These are phyloP conservation scores for Xanthoparmelia taractica DNA, from an alignment of 495 filamentous ascomycete species.

Conservation along the genomic window DNA sequence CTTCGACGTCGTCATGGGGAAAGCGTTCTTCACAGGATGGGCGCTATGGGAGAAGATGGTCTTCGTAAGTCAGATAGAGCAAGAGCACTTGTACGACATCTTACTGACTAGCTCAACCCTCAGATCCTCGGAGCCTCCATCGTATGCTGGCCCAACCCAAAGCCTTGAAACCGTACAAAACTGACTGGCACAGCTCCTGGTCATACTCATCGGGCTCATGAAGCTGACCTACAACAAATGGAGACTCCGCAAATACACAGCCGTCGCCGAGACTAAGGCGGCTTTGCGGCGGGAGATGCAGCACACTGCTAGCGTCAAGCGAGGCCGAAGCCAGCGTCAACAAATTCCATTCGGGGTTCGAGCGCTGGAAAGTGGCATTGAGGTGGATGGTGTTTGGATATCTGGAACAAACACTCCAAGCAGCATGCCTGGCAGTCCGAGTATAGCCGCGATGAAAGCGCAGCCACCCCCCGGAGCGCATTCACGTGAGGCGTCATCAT, in stretches of 20 bases:
- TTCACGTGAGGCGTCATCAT: conserved; percentile 9
- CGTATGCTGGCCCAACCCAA: conserved; percentile 30
- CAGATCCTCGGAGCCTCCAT: conserved; percentile 42
- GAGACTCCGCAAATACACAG: conserved; percentile 54
- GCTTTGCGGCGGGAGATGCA: conserved; percentile 43
- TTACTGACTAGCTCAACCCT: conserved; percentile 19
- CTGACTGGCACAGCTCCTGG: conserved; percentile 41
- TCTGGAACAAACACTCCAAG: conserved; percentile 56
- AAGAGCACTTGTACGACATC: conserved; percentile 4
- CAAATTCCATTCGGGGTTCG: conserved; percentile 84
- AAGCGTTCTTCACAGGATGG: conserved; percentile 68
- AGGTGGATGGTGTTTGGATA: conserved; percentile 85
- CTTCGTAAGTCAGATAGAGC: conserved; percentile 54
- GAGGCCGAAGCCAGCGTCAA: conserved; percentile 44
- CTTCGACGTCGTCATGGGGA: conserved; percentile 12
- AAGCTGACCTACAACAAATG: conserved; percentile 53
- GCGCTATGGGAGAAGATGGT: conserved; percentile 84
- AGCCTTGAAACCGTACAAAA: not conserved
- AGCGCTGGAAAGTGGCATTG: conserved; percentile 77
- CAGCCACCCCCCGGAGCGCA: conserved; percentile 6
- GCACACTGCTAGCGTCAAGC: conserved; percentile 32
- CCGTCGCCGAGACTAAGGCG: conserved; percentile 57
- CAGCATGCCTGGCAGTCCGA: conserved; percentile 28
- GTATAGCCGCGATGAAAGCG: conserved; percentile 16
- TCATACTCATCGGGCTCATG: conserved; percentile 39